Evolutionary conservation across 495 filamentous ascomycete species (phyloP).

Genomic region (Penicillium ucsense): DNA sequence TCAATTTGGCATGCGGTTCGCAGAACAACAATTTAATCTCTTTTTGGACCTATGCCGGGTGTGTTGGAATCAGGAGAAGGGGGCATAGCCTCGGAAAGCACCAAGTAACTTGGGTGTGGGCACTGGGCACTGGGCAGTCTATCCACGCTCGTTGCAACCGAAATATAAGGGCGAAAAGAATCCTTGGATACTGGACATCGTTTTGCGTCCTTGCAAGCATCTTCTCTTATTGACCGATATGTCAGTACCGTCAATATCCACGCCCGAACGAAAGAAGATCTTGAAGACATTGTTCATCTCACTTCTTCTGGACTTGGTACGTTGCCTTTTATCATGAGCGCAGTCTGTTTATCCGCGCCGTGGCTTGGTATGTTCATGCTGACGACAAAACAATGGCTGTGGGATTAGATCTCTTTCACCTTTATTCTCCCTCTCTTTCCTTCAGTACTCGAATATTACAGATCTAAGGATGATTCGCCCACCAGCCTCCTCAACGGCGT

Average conservation of each 20-base stretch:
- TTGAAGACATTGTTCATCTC: slow-evolving; percentile 64
- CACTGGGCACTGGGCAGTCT: too few relatives aligned
- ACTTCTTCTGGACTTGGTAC: slow-evolving; percentile 29
- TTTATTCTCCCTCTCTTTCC: slow-evolving; percentile 93
- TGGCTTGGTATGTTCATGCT: slow-evolving; percentile 9
- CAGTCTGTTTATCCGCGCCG: not conserved
- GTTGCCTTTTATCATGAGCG: slow-evolving; percentile 8
- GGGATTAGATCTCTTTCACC: slow-evolving; percentile 62
- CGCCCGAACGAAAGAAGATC: slow-evolving; percentile 56
- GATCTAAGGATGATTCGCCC: slow-evolving; percentile 44
- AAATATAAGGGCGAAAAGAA: too few relatives aligned
- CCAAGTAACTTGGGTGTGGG: too few relatives aligned
- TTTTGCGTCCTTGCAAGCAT: not conserved
- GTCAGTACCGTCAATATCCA: not conserved
- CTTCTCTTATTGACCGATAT: not conserved
- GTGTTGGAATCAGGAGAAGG: too few relatives aligned
- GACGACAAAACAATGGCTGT: too few relatives aligned
- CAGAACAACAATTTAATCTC: too few relatives aligned
- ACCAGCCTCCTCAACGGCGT: slow-evolving; percentile 59
- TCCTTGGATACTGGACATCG: too few relatives aligned
- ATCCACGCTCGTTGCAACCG: too few relatives aligned
- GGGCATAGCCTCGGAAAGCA: too few relatives aligned
- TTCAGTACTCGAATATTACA: slow-evolving; percentile 85
- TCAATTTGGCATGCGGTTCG: too few relatives aligned
- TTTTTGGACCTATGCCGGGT: too few relatives aligned